phyloP scores from a whole-genome alignment of 352 stramenopile genomes.

The Pythium volutum region DNA sequence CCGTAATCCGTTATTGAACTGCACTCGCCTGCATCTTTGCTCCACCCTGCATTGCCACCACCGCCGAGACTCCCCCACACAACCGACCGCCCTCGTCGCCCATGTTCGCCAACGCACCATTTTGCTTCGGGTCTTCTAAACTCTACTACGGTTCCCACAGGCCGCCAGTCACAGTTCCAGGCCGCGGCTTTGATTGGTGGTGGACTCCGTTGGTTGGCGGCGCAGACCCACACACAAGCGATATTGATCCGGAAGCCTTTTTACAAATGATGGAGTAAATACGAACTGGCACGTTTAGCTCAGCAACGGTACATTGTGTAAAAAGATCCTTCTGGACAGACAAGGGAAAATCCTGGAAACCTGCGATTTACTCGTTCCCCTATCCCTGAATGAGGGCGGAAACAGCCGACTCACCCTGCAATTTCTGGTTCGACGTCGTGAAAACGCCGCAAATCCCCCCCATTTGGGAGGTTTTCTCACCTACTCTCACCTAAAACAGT shows the following conservation, averaged over 20 bases:
- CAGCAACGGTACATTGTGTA: slow-evolving; percentile 5
- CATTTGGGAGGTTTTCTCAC: not conserved
- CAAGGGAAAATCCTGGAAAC: not conserved
- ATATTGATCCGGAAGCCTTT: slow-evolving; percentile 19
- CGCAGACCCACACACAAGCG: not conserved
- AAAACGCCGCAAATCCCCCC: too few species aligned
- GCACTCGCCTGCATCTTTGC: not conserved
- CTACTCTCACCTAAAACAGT: not conserved
- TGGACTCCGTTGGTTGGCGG: slow-evolving; percentile 31
- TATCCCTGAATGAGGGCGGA: slow-evolving; percentile 7
- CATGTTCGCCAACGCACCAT: slow-evolving; percentile 46
- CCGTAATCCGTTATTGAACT: not conserved
- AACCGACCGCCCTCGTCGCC: not conserved
- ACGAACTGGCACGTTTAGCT: slow-evolving; percentile 2
- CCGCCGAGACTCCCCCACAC: not conserved
- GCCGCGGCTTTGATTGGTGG: slow-evolving; percentile 36
- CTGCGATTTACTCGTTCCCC: not conserved
- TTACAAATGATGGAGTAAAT: slow-evolving; percentile 21
- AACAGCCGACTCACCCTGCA: not conserved
- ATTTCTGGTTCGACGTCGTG: not conserved
- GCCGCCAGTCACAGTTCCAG: slow-evolving; percentile 17
- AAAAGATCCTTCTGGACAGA: not conserved
- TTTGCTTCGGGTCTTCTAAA: slow-evolving; percentile 89
- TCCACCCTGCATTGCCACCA: not conserved
- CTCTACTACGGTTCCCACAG: slow-evolving; percentile 52